A percentile compares a stretch with the other conserved stretches of the same genome.
Evolutionary conservation across 2,329 filamentous ascomycete species (phyloP).

Genomic region (Emericellopsis atlantica): DNA sequence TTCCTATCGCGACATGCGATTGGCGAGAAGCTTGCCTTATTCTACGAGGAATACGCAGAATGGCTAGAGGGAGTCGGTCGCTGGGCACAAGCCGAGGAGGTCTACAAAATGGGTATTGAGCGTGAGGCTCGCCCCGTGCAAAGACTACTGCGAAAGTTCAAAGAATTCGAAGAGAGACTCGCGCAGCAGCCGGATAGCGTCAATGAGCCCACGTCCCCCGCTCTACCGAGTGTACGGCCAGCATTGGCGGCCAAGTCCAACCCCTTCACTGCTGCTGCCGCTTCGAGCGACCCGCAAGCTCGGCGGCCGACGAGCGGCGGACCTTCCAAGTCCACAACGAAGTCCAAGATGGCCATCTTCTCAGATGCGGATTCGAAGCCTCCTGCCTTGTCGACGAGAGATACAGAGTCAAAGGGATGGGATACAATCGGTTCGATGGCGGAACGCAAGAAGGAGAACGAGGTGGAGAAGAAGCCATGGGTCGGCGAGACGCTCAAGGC

Average conservation of each 20-base stretch:
- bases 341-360: slow-evolving; percentile 83
- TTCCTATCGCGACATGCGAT: slow-evolving; percentile 83
- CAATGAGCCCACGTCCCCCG: slow-evolving; percentile 71
- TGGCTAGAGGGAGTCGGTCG: slow-evolving; percentile 79
- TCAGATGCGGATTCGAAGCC: slow-evolving; percentile 51
- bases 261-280: slow-evolving; percentile 53
- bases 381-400: slow-evolving; percentile 39
- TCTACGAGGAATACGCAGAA: slow-evolving; percentile 92
- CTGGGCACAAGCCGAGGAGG: slow-evolving; percentile 87
- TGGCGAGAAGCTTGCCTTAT: slow-evolving; percentile 76
- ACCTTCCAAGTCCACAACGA: slow-evolving; percentile 42
- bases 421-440: slow-evolving; percentile 78
- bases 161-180: slow-evolving; percentile 73
- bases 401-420: slow-evolving; percentile 61
- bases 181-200: slow-evolving; percentile 50
- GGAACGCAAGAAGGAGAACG: slow-evolving; percentile 91
- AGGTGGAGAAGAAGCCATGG: slow-evolving; percentile 78
- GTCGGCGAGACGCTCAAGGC: slow-evolving; percentile 80
- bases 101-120: slow-evolving; percentile 83
- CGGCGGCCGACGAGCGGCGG: slow-evolving; percentile 34
- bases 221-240: slow-evolving; percentile 69
- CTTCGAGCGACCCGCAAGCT: slow-evolving; percentile 51
- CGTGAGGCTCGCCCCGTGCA: slow-evolving; percentile 73
- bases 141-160: slow-evolving; percentile 76
- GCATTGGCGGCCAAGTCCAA: slow-evolving; percentile 78